Evolutionary conservation across 2,329 filamentous ascomycete species (phyloP).

Genomic region (Hortaea werneckii): DNA sequence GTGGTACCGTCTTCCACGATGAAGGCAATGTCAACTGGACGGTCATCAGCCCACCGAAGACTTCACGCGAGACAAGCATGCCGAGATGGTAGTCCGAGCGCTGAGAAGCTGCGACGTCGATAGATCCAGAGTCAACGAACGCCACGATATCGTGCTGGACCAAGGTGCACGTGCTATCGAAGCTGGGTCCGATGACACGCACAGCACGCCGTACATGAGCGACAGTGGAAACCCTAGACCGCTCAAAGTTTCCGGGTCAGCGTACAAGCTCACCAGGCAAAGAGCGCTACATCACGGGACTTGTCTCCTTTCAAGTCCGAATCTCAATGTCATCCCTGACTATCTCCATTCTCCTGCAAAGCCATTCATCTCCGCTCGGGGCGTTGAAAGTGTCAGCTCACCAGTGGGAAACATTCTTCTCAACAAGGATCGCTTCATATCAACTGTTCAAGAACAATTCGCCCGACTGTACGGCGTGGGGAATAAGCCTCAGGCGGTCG

Average conservation of each 20-base stretch:
- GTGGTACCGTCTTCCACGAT: slow-evolving; percentile 92
- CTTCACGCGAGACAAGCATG: slow-evolving; percentile 81
- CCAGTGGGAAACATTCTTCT: slow-evolving; percentile 69
- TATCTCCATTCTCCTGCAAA: slow-evolving; percentile 72
- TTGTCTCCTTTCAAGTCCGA: slow-evolving; percentile 67
- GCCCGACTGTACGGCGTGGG: slow-evolving; percentile 50
- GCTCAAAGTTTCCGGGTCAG: slow-evolving; percentile 82
- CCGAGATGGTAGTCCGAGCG: slow-evolving; percentile 85
- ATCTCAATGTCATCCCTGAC: slow-evolving; percentile 57
- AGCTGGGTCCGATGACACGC: slow-evolving; percentile 30
- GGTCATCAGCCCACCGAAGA: slow-evolving; percentile 69
- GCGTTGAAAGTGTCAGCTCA: slow-evolving; percentile 85
- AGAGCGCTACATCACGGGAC: slow-evolving; percentile 89
- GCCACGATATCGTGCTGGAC: slow-evolving; percentile 85
- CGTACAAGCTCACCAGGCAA: slow-evolving; percentile 78
- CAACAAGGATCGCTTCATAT: slow-evolving; percentile 34
- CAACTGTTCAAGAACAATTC: slow-evolving; percentile 49
- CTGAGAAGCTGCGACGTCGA: slow-evolving; percentile 50
- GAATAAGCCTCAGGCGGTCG: slow-evolving; percentile 36
- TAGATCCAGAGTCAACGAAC: slow-evolving; percentile 66
- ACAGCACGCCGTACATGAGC: slow-evolving; percentile 35
- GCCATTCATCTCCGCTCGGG: slow-evolving; percentile 65
- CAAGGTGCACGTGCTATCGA: slow-evolving; percentile 25
- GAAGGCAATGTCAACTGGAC: slow-evolving; percentile 88
- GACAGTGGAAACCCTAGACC: slow-evolving; percentile 19